phyloP scores from a whole-genome alignment of 768 basidiomycete species.

The Suillus luteus region DNA sequence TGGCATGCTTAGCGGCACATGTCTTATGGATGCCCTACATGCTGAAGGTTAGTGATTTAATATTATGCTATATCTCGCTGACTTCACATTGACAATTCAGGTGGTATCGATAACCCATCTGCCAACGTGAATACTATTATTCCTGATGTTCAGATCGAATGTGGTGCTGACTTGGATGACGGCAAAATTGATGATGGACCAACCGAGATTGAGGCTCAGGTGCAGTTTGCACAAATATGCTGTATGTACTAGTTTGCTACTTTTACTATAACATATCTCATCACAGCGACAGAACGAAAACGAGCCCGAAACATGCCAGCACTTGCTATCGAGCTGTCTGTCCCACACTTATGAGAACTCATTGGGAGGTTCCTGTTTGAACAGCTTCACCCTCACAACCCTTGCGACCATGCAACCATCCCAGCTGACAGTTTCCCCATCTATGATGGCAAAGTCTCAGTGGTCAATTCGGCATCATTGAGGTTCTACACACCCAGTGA shows the following conservation, averaged over 20 bases:
- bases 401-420: neutral
- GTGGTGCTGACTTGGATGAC: neutral
- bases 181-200: neutral
- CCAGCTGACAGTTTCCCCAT: neutral
- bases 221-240: neutral
- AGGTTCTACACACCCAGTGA: neutral
- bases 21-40: too few relatives aligned
- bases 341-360: neutral
- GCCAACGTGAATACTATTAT: too few relatives aligned
- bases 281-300: neutral
- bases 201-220: neutral
- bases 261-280: too few relatives aligned
- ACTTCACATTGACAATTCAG: constrained; percentile 1
- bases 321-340: neutral
- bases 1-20: too few relatives aligned
- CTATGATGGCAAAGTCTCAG: neutral
- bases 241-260: neutral
- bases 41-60: too few relatives aligned
- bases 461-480: neutral
- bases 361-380: neutral
- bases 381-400: neutral
- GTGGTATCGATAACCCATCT: too few relatives aligned
- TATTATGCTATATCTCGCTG: too few relatives aligned
- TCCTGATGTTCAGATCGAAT: constrained; percentile 10
- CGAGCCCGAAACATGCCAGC: neutral